Evolutionary conservation across 176 grass and related monocot species (phyloP), one percentile per base, ranked within the genome.

Genomic region (Carex littledalei): DNA sequence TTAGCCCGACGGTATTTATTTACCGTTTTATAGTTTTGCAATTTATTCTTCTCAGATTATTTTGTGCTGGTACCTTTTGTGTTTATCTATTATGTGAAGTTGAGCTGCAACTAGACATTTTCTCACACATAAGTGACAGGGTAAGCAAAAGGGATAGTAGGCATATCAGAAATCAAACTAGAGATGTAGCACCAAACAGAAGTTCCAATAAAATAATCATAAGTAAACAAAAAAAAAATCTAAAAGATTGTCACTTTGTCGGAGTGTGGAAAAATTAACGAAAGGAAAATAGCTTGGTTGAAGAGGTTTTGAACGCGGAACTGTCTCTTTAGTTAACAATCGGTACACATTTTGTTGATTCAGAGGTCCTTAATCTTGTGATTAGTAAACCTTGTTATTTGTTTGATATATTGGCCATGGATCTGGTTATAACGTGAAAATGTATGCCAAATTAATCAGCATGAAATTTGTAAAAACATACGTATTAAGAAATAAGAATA

Each of bases 1-100:
- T 85, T 99, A 55, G 88, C 91, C 82, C 86, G 81, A 52, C 86
- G 96, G 96, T 98, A 34, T 81, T 84, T 84, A 79, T 52, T 60
- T 74, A 69, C 79, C 1, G 61, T 76, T 69, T 65, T 65, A n/a
- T 45, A 50, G 7, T 53, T 58, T 32, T 24, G 70, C 47, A 83
- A 26, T 81, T 79, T 79, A 35, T 29, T 59, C n/a, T 41, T 24
- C 13, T 60, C 58, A 3, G 69, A 13, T 45, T 83, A 32, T 76
- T 85, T 16, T 70, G 15, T 17, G 43, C 4, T 78, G 61, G 26
- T 10, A 39, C 43, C 16, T 17, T 13, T 61, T n/a, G 22, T 85
- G 1, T 64, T 67, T 53, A 24, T 29, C 17, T 62, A 63, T 16
- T 63, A 10, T 73, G 39, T 2, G 10, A 76, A 56, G 63, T 81